Evolutionary conservation across 2,329 filamentous ascomycete genomes (phyloP), one percentile per base, ranked within the genome.

Genomic region (Penicillium sp.): DNA sequence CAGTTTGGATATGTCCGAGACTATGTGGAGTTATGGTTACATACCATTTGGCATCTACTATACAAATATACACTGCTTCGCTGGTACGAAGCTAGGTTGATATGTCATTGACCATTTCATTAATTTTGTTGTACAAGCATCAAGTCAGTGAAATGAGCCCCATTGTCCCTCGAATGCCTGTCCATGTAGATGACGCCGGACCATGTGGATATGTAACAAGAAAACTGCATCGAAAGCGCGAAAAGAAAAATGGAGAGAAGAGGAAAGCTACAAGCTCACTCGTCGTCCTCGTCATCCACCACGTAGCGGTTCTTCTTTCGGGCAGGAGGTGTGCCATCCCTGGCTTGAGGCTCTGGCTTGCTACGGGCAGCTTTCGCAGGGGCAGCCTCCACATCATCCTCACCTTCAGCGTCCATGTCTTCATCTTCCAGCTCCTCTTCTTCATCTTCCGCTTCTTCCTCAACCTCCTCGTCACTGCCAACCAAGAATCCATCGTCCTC

Each of bases 401-500:
- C 74, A 13, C 76, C 76, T 61, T 78, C 77, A 10, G 75, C 77
- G 58, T 80, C 78, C 56, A 75, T 71, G 29, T 77, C 75, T 2
- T 77, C 76, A 48, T 77, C 77, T 44, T 74, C 74, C 9, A 74
- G 64, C 22, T 72, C 69, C 20, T 75, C 73, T 45, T 76, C 75
- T 13, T 78, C 78, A 5, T 74, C 76, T 22, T 76, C 76, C 9
- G 73, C 78, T 16, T 72, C 76, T 32, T 78, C 66, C 57, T 81
- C 78, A 2, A 72, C 68, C 45, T 81, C 78, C 64, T 80, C 78
- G 48, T 81, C 78, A 45, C 76, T 79, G 16, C 72, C 73, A 24
- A 78, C 78, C 50, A 93, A 85, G 74, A 93, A 93, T 51, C 88
- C 89, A 67, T 92, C 89, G 46, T 89, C 87, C 67, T 89, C 88